Percentiles rank a stretch among this genome's conserved stretches.
These are phyloP conservation scores for Coniella vitis DNA, from an alignment of 2,329 filamentous ascomycete species.

Conservation along the genomic window DNA sequence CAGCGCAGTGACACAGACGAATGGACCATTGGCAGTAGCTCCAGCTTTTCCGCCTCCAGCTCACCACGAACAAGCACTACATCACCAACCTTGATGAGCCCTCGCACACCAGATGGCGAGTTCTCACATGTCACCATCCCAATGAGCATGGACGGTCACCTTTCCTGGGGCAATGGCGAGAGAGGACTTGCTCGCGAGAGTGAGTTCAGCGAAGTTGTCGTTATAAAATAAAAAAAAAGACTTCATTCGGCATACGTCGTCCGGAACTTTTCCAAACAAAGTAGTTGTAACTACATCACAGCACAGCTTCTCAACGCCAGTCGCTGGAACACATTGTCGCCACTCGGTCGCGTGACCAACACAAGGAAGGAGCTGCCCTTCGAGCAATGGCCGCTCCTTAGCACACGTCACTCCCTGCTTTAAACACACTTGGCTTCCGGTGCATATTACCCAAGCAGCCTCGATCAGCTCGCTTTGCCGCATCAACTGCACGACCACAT, in stretches of 20 bases:
- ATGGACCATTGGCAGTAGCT: conserved; percentile 84
- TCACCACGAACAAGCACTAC: conserved; percentile 33
- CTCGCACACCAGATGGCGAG: conserved; percentile 38
- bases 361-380: no score
- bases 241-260: neutral
- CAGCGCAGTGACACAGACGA: conserved; percentile 64
- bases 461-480: no score
- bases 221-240: conserved; percentile 28
- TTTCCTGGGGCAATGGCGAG: conserved; percentile 30
- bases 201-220: conserved; percentile 40
- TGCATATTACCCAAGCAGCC: no score
- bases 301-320: no score
- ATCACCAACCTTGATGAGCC: conserved; percentile 44
- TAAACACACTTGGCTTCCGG: no score
- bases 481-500: no score
- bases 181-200: conserved; percentile 30
- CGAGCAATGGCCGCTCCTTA: no score
- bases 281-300: no score
- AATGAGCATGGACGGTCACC: conserved; percentile 12
- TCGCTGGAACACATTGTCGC: no score
- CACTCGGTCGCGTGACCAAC: no score
- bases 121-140: conserved; percentile 22
- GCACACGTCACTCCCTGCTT: no score
- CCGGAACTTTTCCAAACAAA: no score
- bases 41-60: conserved; percentile 48